Evolutionary conservation across 805 yeast species (phyloP).

Genomic region (Kluyveromyces aestuarii): DNA sequence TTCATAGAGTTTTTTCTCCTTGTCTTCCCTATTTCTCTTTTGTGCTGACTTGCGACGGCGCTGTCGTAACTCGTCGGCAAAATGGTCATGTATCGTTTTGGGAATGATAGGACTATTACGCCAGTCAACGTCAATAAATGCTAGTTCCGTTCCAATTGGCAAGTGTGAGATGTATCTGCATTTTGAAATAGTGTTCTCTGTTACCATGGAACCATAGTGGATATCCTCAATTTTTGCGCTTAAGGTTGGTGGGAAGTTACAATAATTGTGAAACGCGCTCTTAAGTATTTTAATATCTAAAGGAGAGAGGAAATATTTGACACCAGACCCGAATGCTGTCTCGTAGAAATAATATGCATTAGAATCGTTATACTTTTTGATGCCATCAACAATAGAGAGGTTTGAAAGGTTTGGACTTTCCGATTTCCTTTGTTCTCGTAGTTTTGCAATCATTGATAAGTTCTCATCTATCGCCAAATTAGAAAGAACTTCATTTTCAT

Average conservation of each 20-base stretch:
- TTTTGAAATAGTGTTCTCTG: slow-evolving; percentile 48
- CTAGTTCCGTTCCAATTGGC: slow-evolving; percentile 79
- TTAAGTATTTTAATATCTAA: slow-evolving; percentile 71
- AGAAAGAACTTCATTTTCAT: slow-evolving; percentile 48
- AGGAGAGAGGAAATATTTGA: slow-evolving; percentile 62
- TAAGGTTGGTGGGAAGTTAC: slow-evolving; percentile 59
- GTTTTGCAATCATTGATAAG: slow-evolving; percentile 34
- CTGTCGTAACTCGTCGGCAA: slow-evolving; percentile 46
- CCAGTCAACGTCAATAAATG: slow-evolving; percentile 86
- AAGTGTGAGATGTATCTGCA: slow-evolving; percentile 71
- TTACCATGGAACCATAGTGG: slow-evolving; percentile 51
- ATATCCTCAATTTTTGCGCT: slow-evolving; percentile 61
- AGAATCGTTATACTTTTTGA: slow-evolving; percentile 27
- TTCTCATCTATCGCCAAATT: slow-evolving; percentile 49
- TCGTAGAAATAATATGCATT: slow-evolving; percentile 67
- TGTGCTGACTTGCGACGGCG: slow-evolving; percentile 42
- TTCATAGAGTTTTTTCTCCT: slow-evolving; percentile 46
- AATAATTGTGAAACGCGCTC: slow-evolving; percentile 50
- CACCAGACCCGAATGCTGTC: slow-evolving; percentile 59
- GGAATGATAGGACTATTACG: slow-evolving; percentile 34
- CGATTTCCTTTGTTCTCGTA: slow-evolving; percentile 7
- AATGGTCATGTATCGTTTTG: slow-evolving; percentile 35
- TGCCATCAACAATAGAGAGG: slow-evolving; percentile 5
- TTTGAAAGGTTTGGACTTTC: slow-evolving; percentile 4
- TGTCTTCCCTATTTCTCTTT: slow-evolving; percentile 52